A percentile compares a stretch with the other conserved stretches of the same genome.
phyloP scores from a whole-genome alignment of 108 stramenopile genomes.

The Hondaea fermentalgiana region DNA sequence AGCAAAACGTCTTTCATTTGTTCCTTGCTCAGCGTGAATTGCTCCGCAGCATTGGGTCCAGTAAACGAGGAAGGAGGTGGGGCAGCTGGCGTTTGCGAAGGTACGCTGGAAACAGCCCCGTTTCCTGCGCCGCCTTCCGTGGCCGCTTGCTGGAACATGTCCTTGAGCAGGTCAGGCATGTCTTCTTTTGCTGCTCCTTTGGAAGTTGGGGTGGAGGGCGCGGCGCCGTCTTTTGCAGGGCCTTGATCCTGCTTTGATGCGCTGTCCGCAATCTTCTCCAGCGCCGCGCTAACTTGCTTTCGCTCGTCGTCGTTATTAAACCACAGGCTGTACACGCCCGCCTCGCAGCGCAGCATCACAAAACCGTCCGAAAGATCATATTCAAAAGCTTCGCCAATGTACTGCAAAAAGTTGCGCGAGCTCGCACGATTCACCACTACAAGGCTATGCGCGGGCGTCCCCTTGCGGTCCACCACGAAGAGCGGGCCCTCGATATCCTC shows the following conservation, averaged over 20 bases:
- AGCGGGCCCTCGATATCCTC: conserved; percentile 12
- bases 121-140: not conserved
- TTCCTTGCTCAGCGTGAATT: conserved; percentile 4
- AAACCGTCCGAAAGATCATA: not conserved
- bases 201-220: too few species aligned
- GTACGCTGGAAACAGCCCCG: not conserved
- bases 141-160: not conserved
- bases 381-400: not conserved
- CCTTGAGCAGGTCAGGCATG: not conserved
- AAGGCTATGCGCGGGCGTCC: not conserved
- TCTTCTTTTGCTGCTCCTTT: not conserved
- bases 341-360: not conserved
- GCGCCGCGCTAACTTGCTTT: not conserved
- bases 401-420: not conserved
- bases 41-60: not conserved
- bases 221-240: too few species aligned
- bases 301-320: not conserved
- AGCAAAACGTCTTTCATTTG: conserved; percentile 13
- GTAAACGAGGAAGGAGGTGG: not conserved
- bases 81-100: not conserved
- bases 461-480: not conserved
- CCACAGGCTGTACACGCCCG: not conserved
- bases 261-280: not conserved
- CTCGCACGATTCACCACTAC: not conserved
- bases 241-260: not conserved